A percentile compares a stretch with the other conserved stretches of the same genome.
These are phyloP conservation scores for Liquidambar formosana DNA, from an alignment of 164 flowering plant genomes.

Conservation along the genomic window DNA sequence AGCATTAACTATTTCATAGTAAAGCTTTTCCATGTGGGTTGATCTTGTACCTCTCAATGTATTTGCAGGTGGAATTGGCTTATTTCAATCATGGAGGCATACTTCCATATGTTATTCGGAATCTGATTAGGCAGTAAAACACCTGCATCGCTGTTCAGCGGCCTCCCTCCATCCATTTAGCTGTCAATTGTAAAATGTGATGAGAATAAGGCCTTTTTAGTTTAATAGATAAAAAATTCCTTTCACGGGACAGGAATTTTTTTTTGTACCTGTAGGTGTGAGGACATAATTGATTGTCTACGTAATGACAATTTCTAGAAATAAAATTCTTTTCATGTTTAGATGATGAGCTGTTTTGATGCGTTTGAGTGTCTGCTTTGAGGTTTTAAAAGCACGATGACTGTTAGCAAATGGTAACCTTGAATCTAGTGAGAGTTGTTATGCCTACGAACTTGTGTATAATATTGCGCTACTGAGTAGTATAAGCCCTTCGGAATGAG, in stretches of 20 bases:
- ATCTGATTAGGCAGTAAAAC: slow-evolving; percentile 33
- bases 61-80: slow-evolving; percentile 76
- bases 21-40: neutral
- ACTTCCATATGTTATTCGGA: slow-evolving; percentile 76
- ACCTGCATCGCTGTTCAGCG: neutral
- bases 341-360: no score
- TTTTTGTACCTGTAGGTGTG: neutral
- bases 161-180: neutral
- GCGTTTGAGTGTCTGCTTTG: no score
- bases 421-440: no score
- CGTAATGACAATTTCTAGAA: neutral
- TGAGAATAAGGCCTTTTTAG: slow-evolving; percentile 11
- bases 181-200: slow-evolving; percentile 12
- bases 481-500: no score
- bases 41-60: neutral
- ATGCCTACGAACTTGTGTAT: no score
- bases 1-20: slow-evolving; percentile 4
- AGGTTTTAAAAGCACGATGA: no score
- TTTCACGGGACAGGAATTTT: slow-evolving; percentile 5
- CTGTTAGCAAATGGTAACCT: no score
- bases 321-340: neutral
- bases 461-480: no score
- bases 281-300: neutral
- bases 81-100: slow-evolving; percentile 87
- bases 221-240: slow-evolving; percentile 13